Conservation (phyloP, 2,329 filamentous ascomycete species). For the Aspergillus uvarum region DNA sequence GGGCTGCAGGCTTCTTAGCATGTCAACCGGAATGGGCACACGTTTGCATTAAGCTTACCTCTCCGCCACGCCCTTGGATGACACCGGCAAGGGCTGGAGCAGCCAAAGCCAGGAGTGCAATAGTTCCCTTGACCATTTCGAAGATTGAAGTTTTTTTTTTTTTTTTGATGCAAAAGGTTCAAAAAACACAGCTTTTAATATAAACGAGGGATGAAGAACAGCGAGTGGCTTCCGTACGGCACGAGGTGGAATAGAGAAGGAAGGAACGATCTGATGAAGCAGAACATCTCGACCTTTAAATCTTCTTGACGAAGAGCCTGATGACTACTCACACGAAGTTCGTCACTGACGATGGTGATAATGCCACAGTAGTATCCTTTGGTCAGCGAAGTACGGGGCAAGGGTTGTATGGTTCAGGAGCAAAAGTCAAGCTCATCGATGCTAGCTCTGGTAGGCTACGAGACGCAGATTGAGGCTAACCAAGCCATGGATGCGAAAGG, state of each 20-base stretch:
- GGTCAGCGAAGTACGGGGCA: conserved; percentile 14
- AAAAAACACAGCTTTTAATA: conserved; percentile 14
- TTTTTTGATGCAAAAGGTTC: conserved; percentile 13
- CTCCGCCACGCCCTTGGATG: conserved; percentile 21
- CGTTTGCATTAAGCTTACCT: not conserved
- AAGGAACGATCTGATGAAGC: conserved; percentile 4
- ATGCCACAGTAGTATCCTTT: conserved; percentile 31
- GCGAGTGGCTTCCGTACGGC: conserved; percentile 20
- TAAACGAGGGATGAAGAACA: conserved; percentile 26
- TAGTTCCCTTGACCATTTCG: conserved; percentile 38
- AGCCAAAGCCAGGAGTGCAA: conserved; percentile 38
- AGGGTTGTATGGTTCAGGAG: conserved; percentile 11
- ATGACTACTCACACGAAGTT: conserved; percentile 17
- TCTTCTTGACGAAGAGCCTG: conserved; percentile 10
- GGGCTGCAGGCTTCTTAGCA: not conserved
- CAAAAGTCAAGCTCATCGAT: conserved; percentile 9
- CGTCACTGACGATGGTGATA: conserved; percentile 21
- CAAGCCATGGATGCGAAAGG: conserved; percentile 22
- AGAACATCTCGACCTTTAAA: conserved; percentile 28
- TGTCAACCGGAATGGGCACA: not conserved
- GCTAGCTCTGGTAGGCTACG: conserved; percentile 15
- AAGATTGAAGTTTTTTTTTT: conserved; percentile 13
- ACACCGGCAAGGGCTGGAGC: conserved; percentile 38
- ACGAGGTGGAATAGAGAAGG: conserved; percentile 20
- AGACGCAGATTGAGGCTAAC: not conserved